Evolutionary conservation across 1,284 basidiomycete species (phyloP), one percentile per base, ranked within the genome.

Genomic region (Bondarzewia mesenterica): DNA sequence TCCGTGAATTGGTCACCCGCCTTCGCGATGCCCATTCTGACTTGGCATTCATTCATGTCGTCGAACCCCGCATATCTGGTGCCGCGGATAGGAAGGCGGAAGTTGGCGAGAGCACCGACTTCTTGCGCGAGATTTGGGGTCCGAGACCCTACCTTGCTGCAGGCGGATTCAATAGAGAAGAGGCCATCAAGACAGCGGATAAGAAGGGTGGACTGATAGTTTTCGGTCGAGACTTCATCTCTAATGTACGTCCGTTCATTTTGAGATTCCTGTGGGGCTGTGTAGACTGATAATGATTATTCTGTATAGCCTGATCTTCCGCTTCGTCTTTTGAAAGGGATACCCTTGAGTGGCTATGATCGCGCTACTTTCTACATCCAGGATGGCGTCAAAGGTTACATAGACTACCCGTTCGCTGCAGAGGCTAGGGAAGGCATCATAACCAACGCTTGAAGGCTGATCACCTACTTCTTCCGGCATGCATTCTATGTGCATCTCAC

Each of bases 141-240:
- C 49, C 52, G 7, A 46, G 50, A 48, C 39, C 48, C 16, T 66
- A 69, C 51, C 58, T 74, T 22, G 52, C 57, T 10, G 66, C 67
- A 7, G 70, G 69, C 12, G 71, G 69, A 26, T 60, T 54, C 48
- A 57, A 47, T 5, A 36, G 54, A 10, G 56, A 57, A 21, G 52
- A 18, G 6, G 63, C 56, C 5, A 46, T 57, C 10, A 39, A 57
- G 39, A 45, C 41, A 7, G 59, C 61, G 3, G 57, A 61, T 56
- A 41, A 60, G 60, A 52, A 62, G 51, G 59, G 53, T 15, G 54
- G 68, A 52, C 14, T 72, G 23, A 60, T 75, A 43, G 71, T 65
- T 0, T 70, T 73, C 50, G 76, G 75, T 4, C 58, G 76, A 20
- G 60, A 58, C 52, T 78, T 70, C 56, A 74, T 75, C 49, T 61